Evolutionary conservation across 2,329 filamentous ascomycete species (phyloP).

Genomic region (Oidium heveae): DNA sequence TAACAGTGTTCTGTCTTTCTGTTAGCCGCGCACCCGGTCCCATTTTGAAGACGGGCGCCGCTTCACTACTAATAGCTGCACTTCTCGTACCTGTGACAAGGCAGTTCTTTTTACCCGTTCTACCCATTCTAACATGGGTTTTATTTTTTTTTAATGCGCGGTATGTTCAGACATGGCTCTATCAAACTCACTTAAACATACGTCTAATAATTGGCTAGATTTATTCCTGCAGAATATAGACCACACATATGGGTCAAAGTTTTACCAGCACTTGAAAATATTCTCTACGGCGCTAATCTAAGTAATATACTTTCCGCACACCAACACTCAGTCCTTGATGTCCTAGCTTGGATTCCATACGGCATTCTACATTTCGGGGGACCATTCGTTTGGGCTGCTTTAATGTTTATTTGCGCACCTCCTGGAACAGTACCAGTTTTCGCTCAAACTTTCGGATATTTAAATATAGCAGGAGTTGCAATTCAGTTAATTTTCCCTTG

Average conservation of each 20-base stretch:
- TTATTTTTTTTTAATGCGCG: conserved; percentile 54
- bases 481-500: conserved; percentile 83
- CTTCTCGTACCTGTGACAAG: conserved; percentile 62
- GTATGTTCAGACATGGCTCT: conserved; percentile 35
- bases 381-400: conserved; percentile 49
- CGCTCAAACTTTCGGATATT: conserved; percentile 70
- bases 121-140: conserved; percentile 66
- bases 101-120: conserved; percentile 74
- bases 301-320: conserved; percentile 89
- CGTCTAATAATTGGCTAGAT: conserved; percentile 26
- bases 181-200: background rate
- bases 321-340: conserved; percentile 57
- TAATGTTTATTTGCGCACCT: conserved; percentile 74
- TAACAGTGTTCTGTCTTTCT: conserved; percentile 61
- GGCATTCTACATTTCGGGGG: conserved; percentile 75
- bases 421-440: conserved; percentile 69
- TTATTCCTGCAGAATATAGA: conserved; percentile 69
- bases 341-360: conserved; percentile 84
- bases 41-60: conserved; percentile 47
- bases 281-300: conserved; percentile 83
- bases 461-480: conserved; percentile 67
- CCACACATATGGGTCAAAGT: conserved; percentile 92
- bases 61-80: conserved; percentile 40
- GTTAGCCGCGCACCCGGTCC: conserved; percentile 61
- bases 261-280: conserved; percentile 81